A percentile compares a stretch with the other conserved stretches of the same genome.
Conservation (phyloP, 768 basidiomycete species). For the Strobilomyces echinocephalus region DNA sequence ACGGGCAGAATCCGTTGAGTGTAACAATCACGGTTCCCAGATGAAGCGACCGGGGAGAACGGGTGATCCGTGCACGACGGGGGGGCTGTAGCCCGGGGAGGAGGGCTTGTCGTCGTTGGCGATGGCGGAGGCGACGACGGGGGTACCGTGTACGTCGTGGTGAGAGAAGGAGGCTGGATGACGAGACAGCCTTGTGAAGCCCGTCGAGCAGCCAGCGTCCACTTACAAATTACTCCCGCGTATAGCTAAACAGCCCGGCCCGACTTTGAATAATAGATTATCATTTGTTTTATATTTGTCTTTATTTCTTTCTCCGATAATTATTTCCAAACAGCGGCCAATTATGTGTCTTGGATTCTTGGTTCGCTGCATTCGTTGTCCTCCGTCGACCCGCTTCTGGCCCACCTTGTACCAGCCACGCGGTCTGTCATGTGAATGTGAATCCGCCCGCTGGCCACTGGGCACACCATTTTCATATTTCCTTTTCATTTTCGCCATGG, state of each 20-base stretch:
- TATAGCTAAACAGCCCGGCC: conserved; percentile 15
- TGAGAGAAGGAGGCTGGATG: conserved; percentile 19
- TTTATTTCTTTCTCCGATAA: background rate
- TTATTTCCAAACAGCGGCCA: conserved; percentile 3
- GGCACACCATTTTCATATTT: conserved; percentile 9
- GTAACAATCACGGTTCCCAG: conserved; percentile 27
- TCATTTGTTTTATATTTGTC: background rate
- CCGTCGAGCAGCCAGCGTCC: conserved; percentile 11
- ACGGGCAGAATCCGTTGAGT: conserved; percentile 16
- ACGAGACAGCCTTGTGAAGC: conserved; percentile 19
- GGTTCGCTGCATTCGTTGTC: background rate
- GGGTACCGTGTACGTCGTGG: conserved; percentile 12
- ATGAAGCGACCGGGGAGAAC: conserved; percentile 21
- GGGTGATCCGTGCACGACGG: conserved; percentile 20
- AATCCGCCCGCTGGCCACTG: background rate
- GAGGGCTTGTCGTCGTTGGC: conserved; percentile 10
- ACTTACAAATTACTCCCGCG: conserved; percentile 23
- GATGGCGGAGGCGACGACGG: conserved; percentile 6
- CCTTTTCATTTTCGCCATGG: conserved; percentile 3
- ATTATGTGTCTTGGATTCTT: background rate
- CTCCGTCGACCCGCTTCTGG: conserved; percentile 6
- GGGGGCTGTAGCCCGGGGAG: background rate
- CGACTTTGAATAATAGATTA: conserved; percentile 7
- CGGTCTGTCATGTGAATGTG: conserved; percentile 16
- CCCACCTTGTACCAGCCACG: conserved; percentile 4